These are phyloP conservation scores for Berberis vulgaris DNA, from an alignment of 164 flowering plant genomes.

Conservation along the genomic window DNA sequence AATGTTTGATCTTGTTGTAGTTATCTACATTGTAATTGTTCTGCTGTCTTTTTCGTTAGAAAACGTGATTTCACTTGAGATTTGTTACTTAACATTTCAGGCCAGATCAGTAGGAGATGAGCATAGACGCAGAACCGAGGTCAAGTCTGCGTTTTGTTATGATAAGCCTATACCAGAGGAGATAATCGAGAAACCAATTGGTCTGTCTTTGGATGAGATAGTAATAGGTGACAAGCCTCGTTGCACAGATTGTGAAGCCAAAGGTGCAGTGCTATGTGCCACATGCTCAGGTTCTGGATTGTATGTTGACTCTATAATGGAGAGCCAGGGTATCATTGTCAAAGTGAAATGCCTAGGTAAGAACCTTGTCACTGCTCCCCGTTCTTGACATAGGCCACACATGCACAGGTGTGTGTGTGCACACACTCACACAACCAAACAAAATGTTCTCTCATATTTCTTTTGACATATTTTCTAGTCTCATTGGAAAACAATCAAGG, in stretches of 20 bases:
- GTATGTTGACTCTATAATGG: constrained; percentile 88
- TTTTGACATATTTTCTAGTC: no score
- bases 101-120: constrained; percentile 28
- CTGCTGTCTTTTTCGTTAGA: no score
- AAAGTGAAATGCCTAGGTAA: constrained; percentile 96
- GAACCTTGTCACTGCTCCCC: no score
- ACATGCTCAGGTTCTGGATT: constrained; percentile 91
- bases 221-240: constrained; percentile 29
- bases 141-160: constrained; percentile 69
- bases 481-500: no score
- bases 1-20: no score
- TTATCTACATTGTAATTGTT: no score
- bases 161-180: constrained; percentile 90
- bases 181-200: constrained; percentile 82
- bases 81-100: constrained; percentile 18
- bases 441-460: no score
- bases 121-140: constrained; percentile 44
- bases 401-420: no score
- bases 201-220: constrained; percentile 22
- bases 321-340: constrained; percentile 95
- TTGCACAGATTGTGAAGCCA: constrained; percentile 62
- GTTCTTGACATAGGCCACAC: no score
- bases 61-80: no score
- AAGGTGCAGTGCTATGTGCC: constrained; percentile 75
- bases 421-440: no score